Base-by-base conservation (phyloP, 768 basidiomycete genomes). In the Leucocoprinus leucothites region DNA sequence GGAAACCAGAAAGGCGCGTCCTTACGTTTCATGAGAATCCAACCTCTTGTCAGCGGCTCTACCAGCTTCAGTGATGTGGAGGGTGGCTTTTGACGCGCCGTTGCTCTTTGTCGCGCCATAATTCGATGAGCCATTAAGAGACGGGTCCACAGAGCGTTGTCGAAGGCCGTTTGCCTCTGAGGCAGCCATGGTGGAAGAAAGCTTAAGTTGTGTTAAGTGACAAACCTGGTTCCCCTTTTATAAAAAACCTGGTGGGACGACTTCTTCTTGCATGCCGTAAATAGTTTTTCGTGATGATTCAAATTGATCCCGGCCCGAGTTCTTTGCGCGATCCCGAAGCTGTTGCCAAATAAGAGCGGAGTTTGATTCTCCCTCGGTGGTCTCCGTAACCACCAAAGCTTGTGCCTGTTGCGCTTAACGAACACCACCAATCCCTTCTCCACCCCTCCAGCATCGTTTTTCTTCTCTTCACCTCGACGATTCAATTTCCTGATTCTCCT, bases 21-120 rank as follows among this genome's bases (percentile, higher is more conserved):
- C 79, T 50, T 63, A 87, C 84, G 70, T 69, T 50, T 79, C 76
- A 65, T 91, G 90, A 57, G 80, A 74, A 69, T 92, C 89, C 48
- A 95, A 75, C 41, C 83, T 74, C 52, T 82, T 78, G 75, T 95
- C 93, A 9, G 75, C 74, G 69, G 85, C 84, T 56, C 80, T 83
- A 40, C 93, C 93, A 61, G 86, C 82, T 31, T 88, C 86, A 0
- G 87, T 84, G 36, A 84, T 69, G 38, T 72, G 67, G 18, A 78
- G 44, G 38, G 71, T 75, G 16, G 35, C 18, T 9, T 19, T 16
- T 9, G 60, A 51, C 7, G 65, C 21, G 24, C 34, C 46, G 13
- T 47, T 55, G 11, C 51, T 57, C 9, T 66, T 67, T 18, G 57
- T 56, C 1, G 60, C 46, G 28, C 58, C 64, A 57, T 71, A 44